Evolutionary conservation across 768 basidiomycete species (phyloP), one percentile per base, ranked within the genome.

Genomic region (Collybiopsis confluens): DNA sequence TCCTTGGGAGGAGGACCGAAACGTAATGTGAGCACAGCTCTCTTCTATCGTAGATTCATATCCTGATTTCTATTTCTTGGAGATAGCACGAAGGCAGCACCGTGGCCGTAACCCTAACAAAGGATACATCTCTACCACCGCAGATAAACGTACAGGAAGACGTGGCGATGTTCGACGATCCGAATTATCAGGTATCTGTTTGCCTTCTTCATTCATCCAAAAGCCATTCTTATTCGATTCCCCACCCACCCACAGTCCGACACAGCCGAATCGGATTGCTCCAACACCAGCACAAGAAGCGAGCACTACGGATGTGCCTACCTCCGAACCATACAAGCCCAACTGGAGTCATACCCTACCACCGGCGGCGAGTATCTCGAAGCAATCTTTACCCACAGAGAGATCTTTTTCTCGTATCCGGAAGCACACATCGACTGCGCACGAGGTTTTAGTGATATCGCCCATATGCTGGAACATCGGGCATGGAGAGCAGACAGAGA

Each of bases 311-410:
- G 82, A 57, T 86, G 84, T 74, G 80, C 75, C 48, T 85, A 81
- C 65, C 78, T 86, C 45, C 79, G 80, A 65, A 70, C 76, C 58
- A 76, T 86, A 59, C 79, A 78, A 60, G 73, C 73, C 52, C 83
- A 82, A 54, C 64, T 86, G 66, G 78, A 76, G 60, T 72, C 67
- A 41, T 79, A 70, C 56, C 66, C 65, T 52, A 88, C 85, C 52
- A 86, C 85, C 44, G 76, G 79, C 70, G 88, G 87, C 61, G 86
- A 80, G 55, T 91, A 89, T 63, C 79, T 91, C 68, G 88, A 91
- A 63, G 75, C 79, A 48, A 83, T 91, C 61, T 87, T 89, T 68
- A 81, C 82, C 0, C 88, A 91, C 70, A 86, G 88, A 63, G 82
- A 85, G 64, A 79, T 86, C 35, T 73, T 85, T 56, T 72, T 68